These are phyloP conservation scores for Plasmodium vivax DNA, from an alignment of 169 alveolate genomes.

Conservation along the genomic window DNA sequence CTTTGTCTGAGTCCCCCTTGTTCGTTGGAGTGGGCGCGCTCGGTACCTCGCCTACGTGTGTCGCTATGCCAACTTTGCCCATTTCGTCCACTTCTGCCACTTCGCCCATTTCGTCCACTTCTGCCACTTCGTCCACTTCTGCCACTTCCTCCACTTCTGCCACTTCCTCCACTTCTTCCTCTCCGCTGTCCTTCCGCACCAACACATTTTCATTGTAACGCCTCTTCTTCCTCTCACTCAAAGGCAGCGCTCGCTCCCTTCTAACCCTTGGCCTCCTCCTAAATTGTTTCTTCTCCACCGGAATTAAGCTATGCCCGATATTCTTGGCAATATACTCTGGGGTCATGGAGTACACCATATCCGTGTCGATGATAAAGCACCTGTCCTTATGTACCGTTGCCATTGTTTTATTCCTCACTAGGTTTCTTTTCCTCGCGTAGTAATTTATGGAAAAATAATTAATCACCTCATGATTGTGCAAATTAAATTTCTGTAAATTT, in stretches of 20 bases:
- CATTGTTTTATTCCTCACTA: slow-evolving; percentile 20
- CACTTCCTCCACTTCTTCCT: not conserved
- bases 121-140: not conserved
- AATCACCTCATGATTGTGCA: slow-evolving; percentile 8
- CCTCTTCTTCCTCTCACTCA: not conserved
- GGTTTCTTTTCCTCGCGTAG: not conserved
- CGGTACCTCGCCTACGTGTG: too few relatives aligned
- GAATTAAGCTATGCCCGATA: slow-evolving; percentile 11
- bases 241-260: not conserved
- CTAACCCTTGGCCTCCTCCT: not conserved
- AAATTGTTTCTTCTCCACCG: not conserved
- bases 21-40: not conserved
- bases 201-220: not conserved
- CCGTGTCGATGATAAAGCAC: slow-evolving; percentile 54
- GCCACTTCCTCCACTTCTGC: not conserved
- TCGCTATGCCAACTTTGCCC: not conserved
- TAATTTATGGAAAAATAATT: slow-evolving; percentile 27
- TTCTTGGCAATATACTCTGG: slow-evolving; percentile 36
- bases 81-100: not conserved
- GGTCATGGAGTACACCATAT: slow-evolving; percentile 67
- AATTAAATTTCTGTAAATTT: slow-evolving; percentile 17
- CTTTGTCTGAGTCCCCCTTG: not conserved
- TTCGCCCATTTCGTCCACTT: not conserved
- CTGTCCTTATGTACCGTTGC: not conserved
- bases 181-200: not conserved